A percentile compares a stretch with the other conserved stretches of the same genome.
These are phyloP conservation scores for Puya raimondii DNA, from an alignment of 176 grass and related monocot species.

Conservation along the genomic window DNA sequence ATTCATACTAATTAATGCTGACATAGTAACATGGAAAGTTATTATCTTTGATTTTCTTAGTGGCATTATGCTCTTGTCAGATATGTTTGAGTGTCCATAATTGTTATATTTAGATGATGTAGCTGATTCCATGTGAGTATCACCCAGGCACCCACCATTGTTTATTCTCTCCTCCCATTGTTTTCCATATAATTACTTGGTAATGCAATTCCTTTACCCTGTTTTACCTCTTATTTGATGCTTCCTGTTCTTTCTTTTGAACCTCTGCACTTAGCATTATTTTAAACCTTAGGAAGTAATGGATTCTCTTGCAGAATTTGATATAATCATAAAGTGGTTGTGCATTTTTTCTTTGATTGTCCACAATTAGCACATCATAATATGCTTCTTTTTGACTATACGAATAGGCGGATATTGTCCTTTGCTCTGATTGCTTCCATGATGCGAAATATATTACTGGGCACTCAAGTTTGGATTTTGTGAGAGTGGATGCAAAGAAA, in stretches of 20 bases:
- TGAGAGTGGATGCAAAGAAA: conserved; percentile 44
- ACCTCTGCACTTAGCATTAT: too few relatives aligned
- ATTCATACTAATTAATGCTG: not conserved
- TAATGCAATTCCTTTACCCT: too few relatives aligned
- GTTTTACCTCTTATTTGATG: too few relatives aligned
- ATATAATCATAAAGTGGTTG: not conserved
- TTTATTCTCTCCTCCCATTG: too few relatives aligned
- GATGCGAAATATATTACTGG: conserved; percentile 70
- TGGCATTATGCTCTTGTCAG: not conserved
- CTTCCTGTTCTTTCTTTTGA: too few relatives aligned
- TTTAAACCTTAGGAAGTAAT: not conserved
- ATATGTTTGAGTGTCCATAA: not conserved
- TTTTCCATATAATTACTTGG: too few relatives aligned
- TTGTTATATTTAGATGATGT: conserved; percentile 11
- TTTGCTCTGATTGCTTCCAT: conserved; percentile 79
- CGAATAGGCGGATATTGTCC: conserved; percentile 60
- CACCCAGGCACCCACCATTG: too few relatives aligned
- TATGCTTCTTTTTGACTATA: conserved; percentile 22
- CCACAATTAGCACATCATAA: conserved; percentile 6
- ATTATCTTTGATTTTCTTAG: not conserved
- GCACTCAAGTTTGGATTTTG: conserved; percentile 84
- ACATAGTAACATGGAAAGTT: not conserved
- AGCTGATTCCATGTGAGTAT: too few relatives aligned
- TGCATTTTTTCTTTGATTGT: not conserved
- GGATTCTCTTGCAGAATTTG: not conserved